Evolutionary conservation across 2,329 filamentous ascomycete genomes (phyloP), one percentile per base, ranked within the genome.

Genomic region (Sporothrix brunneoviolacea): DNA sequence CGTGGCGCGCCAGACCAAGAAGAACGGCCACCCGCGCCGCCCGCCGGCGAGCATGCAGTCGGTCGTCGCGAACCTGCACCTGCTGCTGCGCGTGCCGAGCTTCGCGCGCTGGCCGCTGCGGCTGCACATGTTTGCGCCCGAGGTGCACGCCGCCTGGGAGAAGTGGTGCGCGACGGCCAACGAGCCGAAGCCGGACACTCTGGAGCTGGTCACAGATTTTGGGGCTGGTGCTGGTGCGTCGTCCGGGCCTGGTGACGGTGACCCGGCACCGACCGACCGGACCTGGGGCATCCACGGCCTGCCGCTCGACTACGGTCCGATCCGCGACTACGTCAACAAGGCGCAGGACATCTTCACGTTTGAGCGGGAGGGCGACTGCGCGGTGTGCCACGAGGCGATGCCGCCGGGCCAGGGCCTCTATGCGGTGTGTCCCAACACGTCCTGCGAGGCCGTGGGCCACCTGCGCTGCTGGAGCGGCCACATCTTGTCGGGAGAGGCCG

Each of bases 31-130:
- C 15, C 77, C 79, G 4, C 76, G 70, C 40, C 73, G 80, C 27
- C 82, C 84, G 8, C 65, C 69, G 2, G 72, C 76, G 27, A 84
- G 76, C 15, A 64, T 95, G 39, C 75, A 70, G 21, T 86, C 86
- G 4, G 76, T 88, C 35, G 65, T 97, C 24, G 83, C 84, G 3
- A 93, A 95, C 60, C 66, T 97, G 22, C 87, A 95, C 63, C 72
- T 93, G 3, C 73, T 98, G 1, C 74, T 95, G 2, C 77, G 85
- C 1, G 86, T 90, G 2, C 77, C 80, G 3, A 93, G 88, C 64
- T 97, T 97, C 63, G 71, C 74, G 15, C 73, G 82, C 40, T 95
- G 90, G 91, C 91, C 91, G 18, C 71, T 98, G 48, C 79, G 79
- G 48, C 64, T 96, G 41, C 83, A 86, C 21, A 91, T 97, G 66